These are phyloP conservation scores for Citrus hindsii DNA, from an alignment of 345 rosid species.

Conservation along the genomic window DNA sequence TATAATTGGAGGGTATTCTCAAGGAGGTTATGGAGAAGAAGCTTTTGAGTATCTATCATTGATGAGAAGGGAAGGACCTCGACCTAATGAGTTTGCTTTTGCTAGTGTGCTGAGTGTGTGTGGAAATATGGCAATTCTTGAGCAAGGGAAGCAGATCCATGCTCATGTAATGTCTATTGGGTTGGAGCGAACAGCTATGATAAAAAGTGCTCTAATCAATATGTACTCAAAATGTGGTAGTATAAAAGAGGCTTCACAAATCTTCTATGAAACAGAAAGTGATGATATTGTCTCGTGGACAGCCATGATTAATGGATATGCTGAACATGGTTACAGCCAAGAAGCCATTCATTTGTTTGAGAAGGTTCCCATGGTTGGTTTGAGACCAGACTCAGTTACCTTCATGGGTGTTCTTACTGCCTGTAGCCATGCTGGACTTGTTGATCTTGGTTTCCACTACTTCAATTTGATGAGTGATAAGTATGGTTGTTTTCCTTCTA, in stretches of 20 bases:
- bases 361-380: constrained; percentile 44
- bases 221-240: constrained; percentile 94
- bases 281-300: constrained; percentile 71
- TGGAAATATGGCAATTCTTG: constrained; percentile 72
- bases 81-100: constrained; percentile 70
- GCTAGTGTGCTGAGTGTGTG: constrained; percentile 78
- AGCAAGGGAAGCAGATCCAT: constrained; percentile 83
- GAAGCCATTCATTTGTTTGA: constrained; percentile 77
- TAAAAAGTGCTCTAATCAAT: constrained; percentile 66
- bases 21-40: constrained; percentile 67
- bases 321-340: constrained; percentile 76
- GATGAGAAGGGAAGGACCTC: constrained; percentile 80
- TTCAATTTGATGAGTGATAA: constrained; percentile 55
- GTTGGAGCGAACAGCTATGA: constrained; percentile 39
- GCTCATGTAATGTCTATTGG: constrained; percentile 57
- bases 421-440: constrained; percentile 78
- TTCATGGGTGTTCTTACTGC: constrained; percentile 84
- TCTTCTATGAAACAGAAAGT: constrained; percentile 50
- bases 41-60: constrained; percentile 60
- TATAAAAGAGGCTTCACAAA: constrained; percentile 59
- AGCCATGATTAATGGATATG: constrained; percentile 86
- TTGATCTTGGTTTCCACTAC: constrained; percentile 72
- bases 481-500: constrained; percentile 50
- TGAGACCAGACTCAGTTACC: constrained; percentile 72
- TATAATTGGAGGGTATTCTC: constrained; percentile 65